Conservation (phyloP, 208 protist genomes). For the Trypanosoma mega region DNA sequence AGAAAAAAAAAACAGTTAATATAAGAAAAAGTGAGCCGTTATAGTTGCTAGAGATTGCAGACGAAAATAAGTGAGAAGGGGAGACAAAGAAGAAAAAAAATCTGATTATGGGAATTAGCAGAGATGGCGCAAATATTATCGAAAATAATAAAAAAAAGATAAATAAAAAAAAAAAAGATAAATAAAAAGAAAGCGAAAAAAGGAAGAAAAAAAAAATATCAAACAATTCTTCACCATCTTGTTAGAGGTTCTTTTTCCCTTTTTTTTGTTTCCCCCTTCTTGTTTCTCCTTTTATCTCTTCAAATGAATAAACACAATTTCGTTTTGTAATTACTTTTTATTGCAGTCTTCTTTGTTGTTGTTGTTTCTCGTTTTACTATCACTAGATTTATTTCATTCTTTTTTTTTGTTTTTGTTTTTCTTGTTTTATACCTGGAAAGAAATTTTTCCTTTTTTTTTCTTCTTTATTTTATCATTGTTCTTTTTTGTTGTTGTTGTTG, state of each 20-base stretch:
- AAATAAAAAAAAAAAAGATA: too few relatives aligned
- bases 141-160: too few relatives aligned
- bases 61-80: too few relatives aligned
- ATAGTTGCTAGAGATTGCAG: too few relatives aligned
- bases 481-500: slow-evolving; percentile 1
- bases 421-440: not conserved
- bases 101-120: too few relatives aligned
- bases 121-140: too few relatives aligned
- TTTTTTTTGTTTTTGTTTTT: slow-evolving; percentile 15
- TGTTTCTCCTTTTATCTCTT: not conserved
- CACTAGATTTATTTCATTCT: slow-evolving; percentile 6
- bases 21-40: too few relatives aligned
- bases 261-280: slow-evolving; percentile 21
- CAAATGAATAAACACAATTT: slow-evolving; percentile 3
- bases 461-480: not conserved
- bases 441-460: not conserved
- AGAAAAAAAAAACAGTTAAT: too few relatives aligned
- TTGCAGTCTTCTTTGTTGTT: not conserved
- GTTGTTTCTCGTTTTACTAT: not conserved
- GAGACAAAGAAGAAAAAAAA: too few relatives aligned
- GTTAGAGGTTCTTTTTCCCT: slow-evolving; percentile 1
- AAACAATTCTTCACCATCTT: too few relatives aligned
- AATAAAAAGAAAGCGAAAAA: too few relatives aligned
- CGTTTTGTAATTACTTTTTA: not conserved
- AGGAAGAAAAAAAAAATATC: too few relatives aligned